Percentiles rank a stretch among this genome's conserved stretches.
phyloP scores from a whole-genome alignment of 148 eudicot genomes.

The Simmondsia chinensis region DNA sequence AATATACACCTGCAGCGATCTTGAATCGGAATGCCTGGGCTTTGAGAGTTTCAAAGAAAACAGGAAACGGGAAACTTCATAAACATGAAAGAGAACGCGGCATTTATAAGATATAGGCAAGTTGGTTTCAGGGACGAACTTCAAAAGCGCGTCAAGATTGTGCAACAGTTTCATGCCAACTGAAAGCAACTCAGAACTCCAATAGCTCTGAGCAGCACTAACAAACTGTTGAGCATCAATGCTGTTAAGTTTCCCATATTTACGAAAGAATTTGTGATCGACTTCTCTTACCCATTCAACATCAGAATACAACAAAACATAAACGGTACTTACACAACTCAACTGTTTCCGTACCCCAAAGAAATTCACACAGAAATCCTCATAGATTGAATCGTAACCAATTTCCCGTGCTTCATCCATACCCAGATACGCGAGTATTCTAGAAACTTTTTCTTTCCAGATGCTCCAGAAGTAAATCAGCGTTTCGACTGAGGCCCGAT shows the following conservation, averaged over 20 bases:
- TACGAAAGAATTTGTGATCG: neutral
- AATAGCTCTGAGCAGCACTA: slow-evolving; percentile 10
- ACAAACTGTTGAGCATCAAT: slow-evolving; percentile 2
- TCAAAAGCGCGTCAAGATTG: slow-evolving; percentile 8
- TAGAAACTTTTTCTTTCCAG: slow-evolving; percentile 5
- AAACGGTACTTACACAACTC: neutral
- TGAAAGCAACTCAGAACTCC: slow-evolving; percentile 12
- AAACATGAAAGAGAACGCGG: neutral
- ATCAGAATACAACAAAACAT: slow-evolving; percentile 8
- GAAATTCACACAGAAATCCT: slow-evolving; percentile 10
- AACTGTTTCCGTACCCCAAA: slow-evolving; percentile 15
- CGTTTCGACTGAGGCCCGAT: neutral
- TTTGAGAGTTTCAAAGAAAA: neutral
- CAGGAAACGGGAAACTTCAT: slow-evolving; percentile 1
- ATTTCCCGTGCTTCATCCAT: neutral
- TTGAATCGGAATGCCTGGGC: neutral
- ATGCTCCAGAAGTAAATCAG: slow-evolving; percentile 9
- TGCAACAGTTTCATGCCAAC: slow-evolving; percentile 22
- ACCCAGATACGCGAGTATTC: slow-evolving; percentile 1
- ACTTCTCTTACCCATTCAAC: slow-evolving; percentile 12
- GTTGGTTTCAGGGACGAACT: neutral
- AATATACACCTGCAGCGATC: slow-evolving; percentile 1
- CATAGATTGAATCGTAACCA: neutral
- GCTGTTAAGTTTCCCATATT: neutral
- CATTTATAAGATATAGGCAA: neutral